These are phyloP conservation scores for Echria macrotheca DNA, from an alignment of 495 filamentous ascomycete genomes.

Conservation along the genomic window DNA sequence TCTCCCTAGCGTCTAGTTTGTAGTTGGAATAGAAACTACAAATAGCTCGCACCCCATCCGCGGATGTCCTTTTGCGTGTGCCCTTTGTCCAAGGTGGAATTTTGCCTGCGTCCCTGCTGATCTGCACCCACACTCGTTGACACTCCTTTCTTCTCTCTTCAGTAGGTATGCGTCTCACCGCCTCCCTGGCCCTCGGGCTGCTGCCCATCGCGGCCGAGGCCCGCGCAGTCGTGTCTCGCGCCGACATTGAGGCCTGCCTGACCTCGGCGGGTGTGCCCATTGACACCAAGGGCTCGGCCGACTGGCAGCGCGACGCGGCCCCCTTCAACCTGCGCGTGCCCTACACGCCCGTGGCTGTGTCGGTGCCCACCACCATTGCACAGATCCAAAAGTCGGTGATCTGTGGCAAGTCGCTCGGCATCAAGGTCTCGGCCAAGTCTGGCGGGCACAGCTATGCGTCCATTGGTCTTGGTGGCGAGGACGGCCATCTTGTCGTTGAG, in stretches of 20 bases:
- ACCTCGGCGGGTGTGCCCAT: slow-evolving; percentile 25
- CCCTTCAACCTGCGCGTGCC: slow-evolving; percentile 38
- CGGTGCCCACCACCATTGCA: slow-evolving; percentile 32
- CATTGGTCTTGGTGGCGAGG: slow-evolving; percentile 42
- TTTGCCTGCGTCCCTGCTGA: too few relatives aligned
- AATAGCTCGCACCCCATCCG: too few relatives aligned
- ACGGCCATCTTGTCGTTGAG: slow-evolving; percentile 42
- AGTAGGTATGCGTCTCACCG: too few relatives aligned
- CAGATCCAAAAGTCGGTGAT: slow-evolving; percentile 38
- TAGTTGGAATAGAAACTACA: too few relatives aligned
- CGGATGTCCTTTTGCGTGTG: too few relatives aligned
- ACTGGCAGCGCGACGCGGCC: slow-evolving; percentile 35
- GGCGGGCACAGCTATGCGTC: slow-evolving; percentile 46
- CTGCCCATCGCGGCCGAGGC: slow-evolving; percentile 1
- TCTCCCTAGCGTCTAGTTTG: too few relatives aligned
- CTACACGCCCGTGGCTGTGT: slow-evolving; percentile 38
- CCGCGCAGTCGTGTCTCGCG: slow-evolving; percentile 12
- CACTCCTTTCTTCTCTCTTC: too few relatives aligned
- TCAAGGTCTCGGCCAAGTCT: slow-evolving; percentile 40
- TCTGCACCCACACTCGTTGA: too few relatives aligned
- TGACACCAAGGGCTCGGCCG: slow-evolving; percentile 28
- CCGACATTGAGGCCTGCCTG: slow-evolving; percentile 38
- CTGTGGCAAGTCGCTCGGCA: slow-evolving; percentile 35
- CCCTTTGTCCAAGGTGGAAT: too few relatives aligned
- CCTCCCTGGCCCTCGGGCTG: slow-evolving; percentile 6